Evolutionary conservation across 148 eudicot genomes (phyloP), one percentile per base, ranked within the genome.

Genomic region (Cornus controversa): DNA sequence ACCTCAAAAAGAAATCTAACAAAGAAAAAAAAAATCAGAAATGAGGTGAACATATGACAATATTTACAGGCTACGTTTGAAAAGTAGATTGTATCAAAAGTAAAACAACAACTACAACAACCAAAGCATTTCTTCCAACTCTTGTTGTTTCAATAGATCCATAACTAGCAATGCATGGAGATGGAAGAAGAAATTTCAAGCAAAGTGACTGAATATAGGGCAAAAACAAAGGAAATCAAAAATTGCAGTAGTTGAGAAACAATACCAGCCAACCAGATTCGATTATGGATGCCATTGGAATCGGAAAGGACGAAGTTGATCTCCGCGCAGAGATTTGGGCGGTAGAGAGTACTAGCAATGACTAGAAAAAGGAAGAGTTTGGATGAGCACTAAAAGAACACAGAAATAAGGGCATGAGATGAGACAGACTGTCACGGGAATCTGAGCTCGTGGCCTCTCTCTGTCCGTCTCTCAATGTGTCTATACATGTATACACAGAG

Each of bases 121-220:
- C n/a, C n/a, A n/a, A n/a, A n/a, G n/a, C n/a, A n/a, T n/a, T n/a
- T n/a, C n/a, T n/a, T n/a, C n/a, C n/a, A n/a, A n/a, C n/a, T n/a
- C n/a, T n/a, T 15, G 23, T 20, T 22, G 0, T 1, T 74, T 36
- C 34, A 25, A 40, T 53, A 28, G 77, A 64, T 64, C 57, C 24
- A 74, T 37, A 75, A 7, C 37, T 27, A 22, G 71, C 62, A 75
- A 66, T 75, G 77, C 58, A n/a, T 31, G 64, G 37, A 25, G 1
- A 60, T 23, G 26, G 5, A 23, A 0, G 22, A 42, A 66, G 78
- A 36, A 47, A 27, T 10, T 65, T 66, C 40, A 75, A 70, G 53
- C 15, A n/a, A 66, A 66, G 34, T 6, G 24, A 53, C 8, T 29
- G 60, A 74, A 74, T 25, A 63, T 22, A 66, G 78, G 71, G 70